Conservation (phyloP, 768 basidiomycete genomes). For the Kwoniella mangroviensis region DNA sequence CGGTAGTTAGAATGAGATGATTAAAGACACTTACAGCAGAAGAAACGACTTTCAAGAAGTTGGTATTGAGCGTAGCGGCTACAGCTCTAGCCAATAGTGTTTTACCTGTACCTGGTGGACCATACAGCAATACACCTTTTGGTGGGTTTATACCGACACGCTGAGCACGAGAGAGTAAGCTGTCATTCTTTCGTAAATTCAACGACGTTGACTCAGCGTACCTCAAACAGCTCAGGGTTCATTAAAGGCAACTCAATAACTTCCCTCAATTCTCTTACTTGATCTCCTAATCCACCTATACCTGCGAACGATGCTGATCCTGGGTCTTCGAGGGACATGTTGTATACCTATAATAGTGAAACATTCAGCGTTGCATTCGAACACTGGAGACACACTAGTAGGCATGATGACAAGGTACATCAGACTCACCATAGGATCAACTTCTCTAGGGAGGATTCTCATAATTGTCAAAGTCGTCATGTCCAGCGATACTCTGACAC, state of each 20-base stretch:
- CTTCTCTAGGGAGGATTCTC: constrained; percentile 95
- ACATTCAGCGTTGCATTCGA: neutral
- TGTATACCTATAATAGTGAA: constrained; percentile 67
- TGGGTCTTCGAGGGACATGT: constrained; percentile 98
- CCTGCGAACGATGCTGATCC: constrained; percentile 94
- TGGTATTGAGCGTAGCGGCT: constrained; percentile 91
- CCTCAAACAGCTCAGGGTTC: constrained; percentile 85
- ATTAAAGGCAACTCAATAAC: constrained; percentile 94
- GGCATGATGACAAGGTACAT: neutral
- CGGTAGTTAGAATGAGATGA: no score
- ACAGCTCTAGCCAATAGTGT: constrained; percentile 92
- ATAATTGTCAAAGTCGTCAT: constrained; percentile 99
- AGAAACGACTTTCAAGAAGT: constrained; percentile 97
- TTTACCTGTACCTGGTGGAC: constrained; percentile 90
- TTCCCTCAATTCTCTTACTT: constrained; percentile 95
- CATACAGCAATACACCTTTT: constrained; percentile 93
- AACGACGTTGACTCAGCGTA: constrained; percentile 12
- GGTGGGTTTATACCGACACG: constrained; percentile 97
- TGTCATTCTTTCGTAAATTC: no score
- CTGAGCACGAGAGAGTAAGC: constrained; percentile 29
- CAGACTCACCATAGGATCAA: constrained; percentile 76
- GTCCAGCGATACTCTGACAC: constrained; percentile 93
- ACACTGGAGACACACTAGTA: neutral
- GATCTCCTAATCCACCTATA: constrained; percentile 92
- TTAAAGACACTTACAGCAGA: constrained; percentile 99